Evolutionary conservation across 139 green algal genomes (phyloP).

Genomic region (Desmodesmus armatus): DNA sequence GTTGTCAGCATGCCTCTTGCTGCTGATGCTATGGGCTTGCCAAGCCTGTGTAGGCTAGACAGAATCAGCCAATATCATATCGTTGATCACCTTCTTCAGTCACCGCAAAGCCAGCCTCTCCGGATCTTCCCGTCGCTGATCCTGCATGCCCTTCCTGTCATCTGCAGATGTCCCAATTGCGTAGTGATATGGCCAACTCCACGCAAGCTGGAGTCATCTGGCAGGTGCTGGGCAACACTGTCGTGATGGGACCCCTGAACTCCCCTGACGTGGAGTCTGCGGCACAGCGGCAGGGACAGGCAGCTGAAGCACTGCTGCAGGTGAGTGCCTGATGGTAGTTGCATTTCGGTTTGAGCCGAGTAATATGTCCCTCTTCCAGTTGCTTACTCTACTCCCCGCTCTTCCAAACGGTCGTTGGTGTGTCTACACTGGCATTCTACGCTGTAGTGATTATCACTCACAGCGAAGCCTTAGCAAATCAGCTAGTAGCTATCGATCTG

Average conservation of each 20-base stretch:
- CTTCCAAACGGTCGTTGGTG: no score
- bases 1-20: background rate
- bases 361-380: no score
- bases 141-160: no score
- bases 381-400: no score
- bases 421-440: no score
- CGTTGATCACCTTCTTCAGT: no score
- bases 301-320: background rate
- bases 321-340: no score
- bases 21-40: background rate
- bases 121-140: background rate
- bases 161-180: constrained; percentile 15
- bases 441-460: no score
- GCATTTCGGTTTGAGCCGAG: no score
- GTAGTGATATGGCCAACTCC: background rate
- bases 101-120: no score
- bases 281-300: background rate
- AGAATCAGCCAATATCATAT: background rate
- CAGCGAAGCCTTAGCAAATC: no score
- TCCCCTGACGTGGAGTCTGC: constrained; percentile 23
- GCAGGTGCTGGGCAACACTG: constrained; percentile 26
- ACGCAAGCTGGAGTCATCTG: background rate
- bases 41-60: background rate
- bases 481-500: no score
- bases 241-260: constrained; percentile 24